Evolutionary conservation across 345 rosid species (phyloP), one percentile per base, ranked within the genome.

Genomic region (Diplotaxis tenuifolia): DNA sequence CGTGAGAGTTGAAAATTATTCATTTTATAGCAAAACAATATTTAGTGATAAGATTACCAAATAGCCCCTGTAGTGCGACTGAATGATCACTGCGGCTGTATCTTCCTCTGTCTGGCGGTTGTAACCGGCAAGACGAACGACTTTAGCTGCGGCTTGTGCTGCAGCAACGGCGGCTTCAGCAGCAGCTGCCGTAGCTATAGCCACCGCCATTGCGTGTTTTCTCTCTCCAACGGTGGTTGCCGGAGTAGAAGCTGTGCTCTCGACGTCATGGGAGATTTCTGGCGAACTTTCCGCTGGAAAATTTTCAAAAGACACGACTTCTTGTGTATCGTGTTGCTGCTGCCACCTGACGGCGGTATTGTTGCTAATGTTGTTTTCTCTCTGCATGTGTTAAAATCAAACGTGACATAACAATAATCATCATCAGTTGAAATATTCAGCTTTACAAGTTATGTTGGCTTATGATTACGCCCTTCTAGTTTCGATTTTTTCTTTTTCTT

Each of bases 141-240:
- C 98, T 82, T 88, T 92, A 3, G 98, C 97, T 0, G 99, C 99
- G 0, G 97, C 98, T 80, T 88, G 93, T 21, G 99, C 99, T 0
- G 99, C 99, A 1, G 91, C 96, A 18, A 88, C 95, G 0, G 98
- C 98, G 0, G 97, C 98, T 74, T 91, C 91, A 0, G 98, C 98
- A 0, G 98, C 97, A 0, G 93, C 99, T 2, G 99, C 98, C 7
- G 98, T 90, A 1, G 98, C 98, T 70, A 81, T 84, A 2, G 99
- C 99, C 11, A 92, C 97, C 2, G 92, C 96, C 49, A 92, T 87
- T 1, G 91, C 96, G 57, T 90, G 97, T 34, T 84, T 83, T 76
- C 87, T 84, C 61, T 87, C 96, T 67, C 85, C 92, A 5, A 57
- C 61, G 47, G 55, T 70, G 22, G 80, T 73, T 25, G 60, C 80